Base-by-base conservation (phyloP, 78 protist genomes). In the Dictyostelium firmibasis region DNA sequence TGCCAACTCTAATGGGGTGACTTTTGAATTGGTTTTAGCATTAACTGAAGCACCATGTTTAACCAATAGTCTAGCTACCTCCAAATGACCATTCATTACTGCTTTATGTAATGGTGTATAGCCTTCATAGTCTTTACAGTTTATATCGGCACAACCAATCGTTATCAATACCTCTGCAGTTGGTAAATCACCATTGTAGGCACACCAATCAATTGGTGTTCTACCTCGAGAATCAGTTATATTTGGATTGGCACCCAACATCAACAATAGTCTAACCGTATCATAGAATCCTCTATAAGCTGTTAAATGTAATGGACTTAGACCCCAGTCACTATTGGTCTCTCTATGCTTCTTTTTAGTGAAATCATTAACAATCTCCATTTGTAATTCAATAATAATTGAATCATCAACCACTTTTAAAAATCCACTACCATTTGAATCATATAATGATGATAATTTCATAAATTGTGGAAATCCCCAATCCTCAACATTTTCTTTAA, bases 81-180 rank as follows among this genome's bases (percentile, higher is more conserved):
- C 95, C 20, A 87, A 35, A 84, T 88, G 95, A 25, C 95, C 95
- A 81, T 96, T 92, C 81, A 84, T 67, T 36, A 92, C 96, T 0
- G 98, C 98, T 64, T 88, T 91, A 62, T 96, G 98, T 41, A 96
- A 91, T 29, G 98, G 93, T 18, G 93, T 87, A 69, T 41, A 93
- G 5, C 95, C 95, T 31, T 92, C 92, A 7, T 47, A 57, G 77
- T 92, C 96, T 20, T 69, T 79, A 27, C 92, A 84, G 36, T 92
- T 84, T 0, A 84, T 41, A 72, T 92, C 89, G 23, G 96, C 96
- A 41, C 83, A 74, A 31, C 93, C 93, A 35, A 83, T 57, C 8
- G 43, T 79, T 5, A 88, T 67, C 13, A 88, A 33, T 3, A 88
- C 57, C 18, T 88, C 93, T 20, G 93, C n/a, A 20, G 86, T 79